Evolutionary conservation across 2,329 filamentous ascomycete species (phyloP), one percentile per base, ranked within the genome.

Genomic region (Fusarium poae): DNA sequence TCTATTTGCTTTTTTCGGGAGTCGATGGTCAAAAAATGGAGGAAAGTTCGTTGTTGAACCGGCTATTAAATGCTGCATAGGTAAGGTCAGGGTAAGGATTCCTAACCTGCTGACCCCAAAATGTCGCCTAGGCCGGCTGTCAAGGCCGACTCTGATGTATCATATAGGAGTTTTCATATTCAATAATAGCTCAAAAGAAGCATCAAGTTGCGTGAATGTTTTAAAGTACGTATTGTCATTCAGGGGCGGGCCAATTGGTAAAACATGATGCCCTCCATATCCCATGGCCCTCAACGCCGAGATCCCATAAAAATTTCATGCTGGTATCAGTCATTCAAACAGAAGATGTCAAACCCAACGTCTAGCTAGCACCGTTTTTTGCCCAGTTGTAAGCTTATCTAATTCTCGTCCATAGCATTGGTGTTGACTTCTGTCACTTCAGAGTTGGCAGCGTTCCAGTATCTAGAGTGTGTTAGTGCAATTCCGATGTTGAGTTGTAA

Each of bases 401-500:
- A 65, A 63, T 67, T 59, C 51, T 64, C 79, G n/a, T 81, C 79
- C 73, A 82, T 82, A 34, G 78, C 77, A 49, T 77, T 71, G 21
- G 76, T 67, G 57, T 82, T 78, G 29, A 84, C 81, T 74, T 89
- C 86, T 7, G 85, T 91, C 68, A 91, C 86, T 67, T 88, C 80
- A 30, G 83, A 83, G 23, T 78, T 83, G n/a, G 86, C 84, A 4
- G 88, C 81, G 72, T 81, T 87, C 88, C 89, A 91, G 79, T 90
- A 88, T 25, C 85, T 87, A 52, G 30, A 15, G 23, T 37, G 13
- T 45, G 21, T 68, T 54, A 57, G 42, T 68, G 20, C 75, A 67
- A 16, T 27, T 43, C 16, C 20, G 8, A 15, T 16, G 20, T 15
- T 21, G 10, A 11, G 15, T 30, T 30, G 29, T 21, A 21, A 12